phyloP scores from a whole-genome alignment of 768 basidiomycete species.

The Boletus tomentosulus region DNA sequence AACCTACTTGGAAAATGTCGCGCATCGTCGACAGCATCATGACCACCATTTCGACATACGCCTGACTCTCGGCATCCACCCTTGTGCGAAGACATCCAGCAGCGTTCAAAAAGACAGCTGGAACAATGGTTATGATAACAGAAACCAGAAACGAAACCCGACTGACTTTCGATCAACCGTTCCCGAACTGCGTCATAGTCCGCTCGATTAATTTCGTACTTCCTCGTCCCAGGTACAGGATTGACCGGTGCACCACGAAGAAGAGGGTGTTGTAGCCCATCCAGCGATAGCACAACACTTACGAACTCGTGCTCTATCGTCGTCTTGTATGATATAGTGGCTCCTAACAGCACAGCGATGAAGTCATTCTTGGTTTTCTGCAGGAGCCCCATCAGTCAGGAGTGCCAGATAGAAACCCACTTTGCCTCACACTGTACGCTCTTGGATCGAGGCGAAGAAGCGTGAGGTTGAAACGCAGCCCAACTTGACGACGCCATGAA shows the following conservation, averaged over 20 bases:
- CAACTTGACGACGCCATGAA: constrained; percentile 51
- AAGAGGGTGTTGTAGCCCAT: constrained; percentile 50
- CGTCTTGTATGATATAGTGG: constrained; percentile 43
- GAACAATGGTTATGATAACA: constrained; percentile 7
- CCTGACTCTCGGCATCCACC: constrained; percentile 33
- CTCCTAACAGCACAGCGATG: constrained; percentile 49
- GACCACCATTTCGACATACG: constrained; percentile 39
- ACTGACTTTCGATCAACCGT: constrained; percentile 38
- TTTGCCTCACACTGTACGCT: constrained; percentile 50
- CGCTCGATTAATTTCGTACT: constrained; percentile 29
- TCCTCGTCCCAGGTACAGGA: constrained; percentile 16
- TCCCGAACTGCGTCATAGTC: constrained; percentile 34
- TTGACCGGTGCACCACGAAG: constrained; percentile 34
- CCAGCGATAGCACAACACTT: constrained; percentile 54
- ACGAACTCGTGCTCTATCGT: constrained; percentile 59
- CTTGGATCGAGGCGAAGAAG: constrained; percentile 56
- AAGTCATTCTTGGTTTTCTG: constrained; percentile 49
- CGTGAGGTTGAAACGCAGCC: constrained; percentile 56
- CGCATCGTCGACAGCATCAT: constrained; percentile 52
- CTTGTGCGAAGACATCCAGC: constrained; percentile 33
- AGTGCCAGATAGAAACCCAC: background rate
- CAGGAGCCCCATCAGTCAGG: constrained; percentile 1
- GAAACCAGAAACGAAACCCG: constrained; percentile 2
- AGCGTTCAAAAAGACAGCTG: constrained; percentile 47
- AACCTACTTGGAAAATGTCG: constrained; percentile 40